Evolutionary conservation across 805 yeast species (phyloP).

Genomic region (Saturnispora ahearnii): DNA sequence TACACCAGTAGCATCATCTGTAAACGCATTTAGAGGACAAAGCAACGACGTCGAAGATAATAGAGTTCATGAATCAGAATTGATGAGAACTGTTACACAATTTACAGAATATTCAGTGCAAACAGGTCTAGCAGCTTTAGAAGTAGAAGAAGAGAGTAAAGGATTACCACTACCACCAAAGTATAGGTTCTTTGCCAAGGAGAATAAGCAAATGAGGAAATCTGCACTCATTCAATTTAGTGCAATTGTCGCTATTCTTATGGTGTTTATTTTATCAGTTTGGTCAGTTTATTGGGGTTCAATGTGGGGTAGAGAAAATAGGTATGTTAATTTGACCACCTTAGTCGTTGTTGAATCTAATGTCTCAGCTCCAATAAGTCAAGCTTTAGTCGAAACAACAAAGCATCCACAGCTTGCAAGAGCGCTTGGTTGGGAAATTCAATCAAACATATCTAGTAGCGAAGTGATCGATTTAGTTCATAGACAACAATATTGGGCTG

Average conservation of each 20-base stretch:
- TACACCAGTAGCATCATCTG: not conserved
- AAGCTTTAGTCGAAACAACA: slow-evolving; percentile 20
- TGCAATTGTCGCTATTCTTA: slow-evolving; percentile 23
- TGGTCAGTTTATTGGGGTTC: slow-evolving; percentile 45
- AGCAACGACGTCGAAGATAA: not conserved
- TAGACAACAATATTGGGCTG: slow-evolving; percentile 55
- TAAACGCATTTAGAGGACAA: not conserved
- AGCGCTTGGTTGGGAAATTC: slow-evolving; percentile 32
- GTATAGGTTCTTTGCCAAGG: slow-evolving; percentile 15
- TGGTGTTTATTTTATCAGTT: slow-evolving; percentile 30
- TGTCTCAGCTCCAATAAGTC: slow-evolving; percentile 24
- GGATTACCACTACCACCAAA: slow-evolving; percentile 4
- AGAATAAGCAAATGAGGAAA: slow-evolving; percentile 12
- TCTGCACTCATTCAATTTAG: slow-evolving; percentile 12
- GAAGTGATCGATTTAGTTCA: slow-evolving; percentile 39
- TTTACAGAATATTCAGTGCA: slow-evolving; percentile 18
- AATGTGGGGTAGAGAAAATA: slow-evolving; percentile 25
- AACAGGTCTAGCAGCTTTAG: slow-evolving; percentile 3
- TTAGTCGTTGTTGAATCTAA: slow-evolving; percentile 34
- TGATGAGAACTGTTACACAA: slow-evolving; percentile 16
- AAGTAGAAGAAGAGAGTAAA: not conserved
- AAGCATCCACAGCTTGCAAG: slow-evolving; percentile 10
- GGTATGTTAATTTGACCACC: slow-evolving; percentile 29
- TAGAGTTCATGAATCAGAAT: slow-evolving; percentile 2
- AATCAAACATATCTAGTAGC: slow-evolving; percentile 23